A percentile compares a stretch with the other conserved stretches of the same genome.
These are phyloP conservation scores for Plectosphaerella sp. DNA, from an alignment of 2,329 filamentous ascomycete species.

Conservation along the genomic window DNA sequence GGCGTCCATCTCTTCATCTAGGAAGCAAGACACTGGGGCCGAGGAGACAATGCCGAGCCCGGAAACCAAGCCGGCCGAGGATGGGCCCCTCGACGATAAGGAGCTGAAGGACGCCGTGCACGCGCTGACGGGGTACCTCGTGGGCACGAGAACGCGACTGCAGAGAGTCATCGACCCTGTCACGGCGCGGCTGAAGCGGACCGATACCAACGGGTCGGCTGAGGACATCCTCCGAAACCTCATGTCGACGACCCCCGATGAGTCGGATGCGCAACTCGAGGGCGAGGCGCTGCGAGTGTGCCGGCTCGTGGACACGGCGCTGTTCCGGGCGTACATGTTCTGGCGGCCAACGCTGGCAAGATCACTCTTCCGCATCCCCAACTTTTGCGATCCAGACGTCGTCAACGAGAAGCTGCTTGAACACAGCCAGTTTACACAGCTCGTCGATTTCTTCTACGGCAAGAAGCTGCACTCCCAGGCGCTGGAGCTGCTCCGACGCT, in stretches of 20 bases:
- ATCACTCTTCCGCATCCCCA: constrained; percentile 89
- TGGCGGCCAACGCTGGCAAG: constrained; percentile 79
- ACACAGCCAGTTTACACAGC: constrained; percentile 81
- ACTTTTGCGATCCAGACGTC: constrained; percentile 94
- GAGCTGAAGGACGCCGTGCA: constrained; percentile 78
- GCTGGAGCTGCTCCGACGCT: constrained; percentile 74
- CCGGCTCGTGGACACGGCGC: constrained; percentile 82
- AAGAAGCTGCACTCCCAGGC: constrained; percentile 90
- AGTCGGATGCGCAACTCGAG: constrained; percentile 59
- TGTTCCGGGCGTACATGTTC: constrained; percentile 95
- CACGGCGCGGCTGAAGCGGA: constrained; percentile 56
- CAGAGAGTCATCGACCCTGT: constrained; percentile 58
- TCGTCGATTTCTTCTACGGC: constrained; percentile 96
- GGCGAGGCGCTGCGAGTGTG: constrained; percentile 72
- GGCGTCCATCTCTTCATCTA: constrained; percentile 54
- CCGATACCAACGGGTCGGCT: constrained; percentile 34
- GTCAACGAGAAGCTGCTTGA: constrained; percentile 91
- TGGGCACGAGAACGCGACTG: constrained; percentile 69
- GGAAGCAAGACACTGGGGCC: constrained; percentile 42
- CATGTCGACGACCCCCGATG: constrained; percentile 40
- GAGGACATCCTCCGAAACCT: constrained; percentile 53
- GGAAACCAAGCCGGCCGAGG: constrained; percentile 38
- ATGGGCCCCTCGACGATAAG: constrained; percentile 66
- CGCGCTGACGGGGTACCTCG: constrained; percentile 82
- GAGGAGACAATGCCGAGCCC: constrained; percentile 51